Base-by-base conservation (phyloP, 495 filamentous ascomycete genomes). In the Aspergillus nidulans region DNA sequence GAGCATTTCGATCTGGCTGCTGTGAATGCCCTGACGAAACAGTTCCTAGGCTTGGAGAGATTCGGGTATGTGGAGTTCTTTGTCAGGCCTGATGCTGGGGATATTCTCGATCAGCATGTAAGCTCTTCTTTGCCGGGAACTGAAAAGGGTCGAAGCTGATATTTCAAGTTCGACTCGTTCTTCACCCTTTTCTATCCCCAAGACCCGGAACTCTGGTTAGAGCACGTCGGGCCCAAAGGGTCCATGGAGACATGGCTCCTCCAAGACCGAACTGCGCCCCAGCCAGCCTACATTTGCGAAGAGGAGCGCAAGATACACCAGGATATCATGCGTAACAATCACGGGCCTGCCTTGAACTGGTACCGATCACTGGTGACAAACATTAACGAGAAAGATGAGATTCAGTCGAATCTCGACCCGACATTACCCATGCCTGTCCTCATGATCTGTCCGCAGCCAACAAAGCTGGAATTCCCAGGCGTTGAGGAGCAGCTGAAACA, bases 41-140 rank as follows among this genome's bases (percentile, higher is more conserved):
- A 60, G n/a, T n/a, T 60, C 19, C 36, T 71, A n/a, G 70, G 68
- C 10, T 65, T 60, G 42, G 61, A 66, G 30, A 47, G 48, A 9
- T 69, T 67, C 39, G 63, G 67, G 2, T 68, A 68, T 56, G 49
- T 67, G 28, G 34, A 55, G 3, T 67, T 71, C 24, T 69, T 70
- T 36, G 56, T 61, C 13, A 43, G 25, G 13, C 15, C 58, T 40
- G 42, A 57, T 19, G 54, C 63, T 2, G 69, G 55, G 1, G 45
- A 50, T 5, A 16, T 72, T 6, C 42, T 72, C 26, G 63, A 68
- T 57, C 39, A 62, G 21, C 59, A 69, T 58, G 67, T 68, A 44
- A 32, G 59, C 61, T 28, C 16, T 1, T 8, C 15, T n/a, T n/a
- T n/a, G n/a, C n/a, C n/a, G n/a, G n/a, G n/a, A n/a, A n/a, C n/a